Conservation (phyloP, 805 yeast genomes). For the Vanderwaltozyma yarrowii region DNA sequence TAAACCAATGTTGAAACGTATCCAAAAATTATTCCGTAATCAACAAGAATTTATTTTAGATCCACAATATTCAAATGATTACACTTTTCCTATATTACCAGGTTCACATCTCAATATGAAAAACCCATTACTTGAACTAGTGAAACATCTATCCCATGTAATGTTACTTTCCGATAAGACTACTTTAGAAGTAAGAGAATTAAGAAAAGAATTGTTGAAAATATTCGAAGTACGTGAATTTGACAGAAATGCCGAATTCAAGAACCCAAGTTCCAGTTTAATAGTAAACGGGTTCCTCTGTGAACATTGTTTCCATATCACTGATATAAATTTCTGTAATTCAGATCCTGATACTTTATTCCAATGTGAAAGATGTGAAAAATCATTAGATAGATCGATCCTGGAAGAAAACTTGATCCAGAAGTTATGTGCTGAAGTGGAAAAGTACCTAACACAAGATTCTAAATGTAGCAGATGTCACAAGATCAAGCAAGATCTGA, state of each 20-base stretch:
- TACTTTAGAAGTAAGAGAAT: conserved; percentile 58
- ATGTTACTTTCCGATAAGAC: conserved; percentile 55
- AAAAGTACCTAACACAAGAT: conserved; percentile 70
- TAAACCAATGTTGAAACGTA: conserved; percentile 53
- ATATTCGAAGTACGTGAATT: conserved; percentile 79
- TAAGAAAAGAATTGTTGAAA: conserved; percentile 64
- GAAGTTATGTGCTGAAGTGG: conserved; percentile 44
- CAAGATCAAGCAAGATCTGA: conserved; percentile 50
- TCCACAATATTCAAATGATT: conserved; percentile 52
- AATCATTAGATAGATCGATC: conserved; percentile 51
- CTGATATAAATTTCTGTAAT: conserved; percentile 76
- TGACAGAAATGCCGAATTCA: conserved; percentile 60
- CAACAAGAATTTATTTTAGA: conserved; percentile 68
- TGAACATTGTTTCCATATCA: conserved; percentile 61
- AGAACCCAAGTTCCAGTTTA: conserved; percentile 65
- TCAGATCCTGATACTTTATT: conserved; percentile 42
- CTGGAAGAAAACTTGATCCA: conserved; percentile 73
- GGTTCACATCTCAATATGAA: conserved; percentile 53
- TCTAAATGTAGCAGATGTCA: conserved; percentile 70
- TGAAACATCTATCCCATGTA: conserved; percentile 65
- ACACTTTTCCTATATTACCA: conserved; percentile 63
- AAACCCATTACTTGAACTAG: conserved; percentile 73
- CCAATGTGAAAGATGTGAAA: conserved; percentile 59
- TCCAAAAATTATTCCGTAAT: conserved; percentile 51
- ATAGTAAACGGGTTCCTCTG: conserved; percentile 62